These are phyloP conservation scores for Yamadazyma siamensis DNA, from an alignment of 1,139 yeast genomes.

Conservation along the genomic window DNA sequence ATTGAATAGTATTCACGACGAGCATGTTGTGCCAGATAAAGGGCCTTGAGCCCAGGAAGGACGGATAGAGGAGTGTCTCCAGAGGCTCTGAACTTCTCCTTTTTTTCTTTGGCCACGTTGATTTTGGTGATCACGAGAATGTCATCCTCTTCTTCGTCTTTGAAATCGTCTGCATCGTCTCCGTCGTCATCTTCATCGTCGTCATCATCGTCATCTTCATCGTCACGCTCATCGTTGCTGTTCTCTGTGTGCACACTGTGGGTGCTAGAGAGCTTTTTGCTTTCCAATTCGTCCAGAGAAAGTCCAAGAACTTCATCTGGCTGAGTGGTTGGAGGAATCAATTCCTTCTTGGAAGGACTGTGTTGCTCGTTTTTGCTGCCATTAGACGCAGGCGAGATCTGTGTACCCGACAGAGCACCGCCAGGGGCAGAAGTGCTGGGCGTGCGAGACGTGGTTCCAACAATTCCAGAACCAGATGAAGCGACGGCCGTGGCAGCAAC, in stretches of 20 bases:
- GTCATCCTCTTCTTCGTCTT: conserved; percentile 13
- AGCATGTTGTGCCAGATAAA: conserved; percentile 16
- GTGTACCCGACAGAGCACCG: too few species aligned
- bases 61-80: conserved; percentile 11
- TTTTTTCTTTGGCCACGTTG: conserved; percentile 9
- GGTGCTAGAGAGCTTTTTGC: too few species aligned
- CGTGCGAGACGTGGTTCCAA: too few species aligned
- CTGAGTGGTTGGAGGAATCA: conserved; percentile 1
- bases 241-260: too few species aligned
- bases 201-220: conserved; percentile 6
- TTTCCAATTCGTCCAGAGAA: too few species aligned
- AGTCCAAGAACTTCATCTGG: background rate
- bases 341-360: conserved; percentile 6
- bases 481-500: background rate
- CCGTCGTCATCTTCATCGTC: conserved; percentile 14
- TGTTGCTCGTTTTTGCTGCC: background rate
- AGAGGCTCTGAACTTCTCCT: conserved; percentile 8
- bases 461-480: too few species aligned
- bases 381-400: conserved; percentile 1
- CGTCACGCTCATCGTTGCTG: conserved; percentile 6
- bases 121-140: conserved; percentile 13
- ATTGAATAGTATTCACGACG: conserved; percentile 25
- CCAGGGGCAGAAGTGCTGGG: too few species aligned
- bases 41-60: conserved; percentile 20
- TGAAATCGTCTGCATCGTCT: conserved; percentile 8